Conservation (phyloP, 2,329 filamentous ascomycete genomes). For the Fusarium fujikuroi region DNA sequence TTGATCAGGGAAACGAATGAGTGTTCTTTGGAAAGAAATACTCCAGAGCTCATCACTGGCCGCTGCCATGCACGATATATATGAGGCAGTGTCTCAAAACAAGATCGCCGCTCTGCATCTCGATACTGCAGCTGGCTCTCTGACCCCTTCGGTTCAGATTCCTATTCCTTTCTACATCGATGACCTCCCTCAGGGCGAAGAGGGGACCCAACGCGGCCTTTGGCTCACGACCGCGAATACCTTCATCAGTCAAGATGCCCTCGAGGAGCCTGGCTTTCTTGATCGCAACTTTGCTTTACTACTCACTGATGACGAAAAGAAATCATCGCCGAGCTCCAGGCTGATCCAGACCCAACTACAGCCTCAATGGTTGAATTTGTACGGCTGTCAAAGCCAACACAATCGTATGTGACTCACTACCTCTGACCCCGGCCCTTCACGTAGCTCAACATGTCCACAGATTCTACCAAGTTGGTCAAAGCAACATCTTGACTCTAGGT, state of each 20-base stretch:
- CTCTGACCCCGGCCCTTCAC: not conserved
- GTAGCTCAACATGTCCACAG: conserved; percentile 42
- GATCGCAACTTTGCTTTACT: conserved; percentile 90
- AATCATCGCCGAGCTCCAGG: conserved; percentile 77
- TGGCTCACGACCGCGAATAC: conserved; percentile 90
- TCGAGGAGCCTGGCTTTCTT: conserved; percentile 73
- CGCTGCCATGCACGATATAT: conserved; percentile 83
- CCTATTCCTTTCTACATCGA: conserved; percentile 75
- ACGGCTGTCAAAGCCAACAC: conserved; percentile 75
- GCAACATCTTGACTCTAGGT: conserved; percentile 76
- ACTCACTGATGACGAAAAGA: conserved; percentile 83
- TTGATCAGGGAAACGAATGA: conserved; percentile 67
- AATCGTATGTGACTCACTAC: conserved; percentile 60
- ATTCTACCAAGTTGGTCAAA: conserved; percentile 76
- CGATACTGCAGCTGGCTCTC: conserved; percentile 67
- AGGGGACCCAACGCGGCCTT: conserved; percentile 76
- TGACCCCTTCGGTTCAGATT: conserved; percentile 73
- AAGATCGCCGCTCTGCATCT: conserved; percentile 87
- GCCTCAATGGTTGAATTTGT: conserved; percentile 84
- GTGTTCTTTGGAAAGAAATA: conserved; percentile 75
- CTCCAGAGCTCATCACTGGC: conserved; percentile 80
- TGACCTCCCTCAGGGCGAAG: conserved; percentile 75
- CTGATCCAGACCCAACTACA: conserved; percentile 79
- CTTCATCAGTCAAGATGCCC: conserved; percentile 73
- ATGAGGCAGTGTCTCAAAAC: conserved; percentile 82